Conservation (phyloP, 192 early-diverging fungal genomes). For the Linnemannia schmuckeri region DNA sequence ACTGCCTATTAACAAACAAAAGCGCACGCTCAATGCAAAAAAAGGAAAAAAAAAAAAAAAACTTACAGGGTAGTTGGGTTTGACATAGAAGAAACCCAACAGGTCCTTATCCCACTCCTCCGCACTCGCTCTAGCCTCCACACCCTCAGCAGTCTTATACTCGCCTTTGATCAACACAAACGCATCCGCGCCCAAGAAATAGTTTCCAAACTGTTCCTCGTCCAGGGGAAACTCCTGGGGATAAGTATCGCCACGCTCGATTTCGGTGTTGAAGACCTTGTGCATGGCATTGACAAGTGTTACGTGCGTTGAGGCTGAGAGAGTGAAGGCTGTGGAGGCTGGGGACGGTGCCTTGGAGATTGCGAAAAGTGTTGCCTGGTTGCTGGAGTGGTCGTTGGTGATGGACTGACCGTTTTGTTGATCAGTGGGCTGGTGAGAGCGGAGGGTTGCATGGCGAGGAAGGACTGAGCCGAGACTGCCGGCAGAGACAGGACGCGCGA, state of each 20-base stretch:
- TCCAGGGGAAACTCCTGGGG: constrained; percentile 70
- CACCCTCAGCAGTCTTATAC: constrained; percentile 31
- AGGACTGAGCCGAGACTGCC: constrained; percentile 25
- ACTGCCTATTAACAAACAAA: too few species aligned
- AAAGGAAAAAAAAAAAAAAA: background rate
- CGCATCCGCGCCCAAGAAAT: constrained; percentile 68
- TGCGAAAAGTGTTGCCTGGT: constrained; percentile 29
- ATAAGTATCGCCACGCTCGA: constrained; percentile 78
- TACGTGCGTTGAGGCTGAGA: constrained; percentile 5
- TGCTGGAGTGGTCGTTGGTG: too few species aligned
- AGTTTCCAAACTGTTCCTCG: constrained; percentile 60
- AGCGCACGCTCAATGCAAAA: background rate
- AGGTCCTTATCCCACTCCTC: constrained; percentile 60
- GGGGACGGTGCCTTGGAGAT: constrained; percentile 15
- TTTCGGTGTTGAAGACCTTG: constrained; percentile 71
- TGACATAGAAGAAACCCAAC: constrained; percentile 81
- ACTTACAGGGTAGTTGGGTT: constrained; percentile 81
- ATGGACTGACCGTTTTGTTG: background rate
- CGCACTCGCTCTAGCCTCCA: constrained; percentile 3
- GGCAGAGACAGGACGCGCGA: constrained; percentile 37
- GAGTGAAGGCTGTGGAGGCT: background rate
- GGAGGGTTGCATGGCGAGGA: constrained; percentile 31
- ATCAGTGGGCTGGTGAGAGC: background rate
- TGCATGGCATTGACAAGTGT: constrained; percentile 58
- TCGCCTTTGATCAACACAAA: constrained; percentile 63